Evolutionary conservation across 139 green algal genomes (phyloP).

Genomic region (Desmodesmus armatus): DNA sequence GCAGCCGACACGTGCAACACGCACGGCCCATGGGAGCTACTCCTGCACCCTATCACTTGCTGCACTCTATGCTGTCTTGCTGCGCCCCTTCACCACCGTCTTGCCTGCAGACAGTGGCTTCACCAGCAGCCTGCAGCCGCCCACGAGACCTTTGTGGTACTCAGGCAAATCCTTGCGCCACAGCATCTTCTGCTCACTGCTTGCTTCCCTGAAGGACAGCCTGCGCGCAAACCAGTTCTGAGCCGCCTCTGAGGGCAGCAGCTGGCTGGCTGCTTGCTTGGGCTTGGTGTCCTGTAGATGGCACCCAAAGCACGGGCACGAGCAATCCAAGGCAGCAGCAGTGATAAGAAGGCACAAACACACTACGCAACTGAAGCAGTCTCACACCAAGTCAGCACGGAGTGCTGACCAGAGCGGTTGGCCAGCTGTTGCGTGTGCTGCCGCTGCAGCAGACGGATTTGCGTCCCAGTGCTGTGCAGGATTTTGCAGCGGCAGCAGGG

Average conservation of each 20-base stretch:
- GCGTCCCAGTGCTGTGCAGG: no score
- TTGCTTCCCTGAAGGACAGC: background rate
- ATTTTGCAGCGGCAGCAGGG: no score
- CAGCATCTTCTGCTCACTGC: conserved; percentile 26
- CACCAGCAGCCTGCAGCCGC: conserved; percentile 23
- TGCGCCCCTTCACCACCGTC: background rate
- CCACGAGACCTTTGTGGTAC: conserved; percentile 33
- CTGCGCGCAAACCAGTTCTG: conserved; percentile 25
- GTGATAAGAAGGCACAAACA: no score
- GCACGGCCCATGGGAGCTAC: no score
- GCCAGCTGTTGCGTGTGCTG: no score
- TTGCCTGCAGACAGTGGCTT: conserved; percentile 19
- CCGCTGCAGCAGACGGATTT: no score
- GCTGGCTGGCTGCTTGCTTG: background rate
- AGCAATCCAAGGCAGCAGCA: no score
- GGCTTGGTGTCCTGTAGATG: no score
- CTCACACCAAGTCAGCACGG: no score
- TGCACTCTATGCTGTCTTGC: background rate
- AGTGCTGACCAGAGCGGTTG: no score
- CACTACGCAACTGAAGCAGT: no score
- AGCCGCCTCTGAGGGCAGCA: background rate
- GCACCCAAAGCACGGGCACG: no score
- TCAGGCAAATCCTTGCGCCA: conserved; percentile 33
- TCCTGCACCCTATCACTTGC: background rate
- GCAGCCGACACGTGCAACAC: background rate